Evolutionary conservation across 768 basidiomycete species (phyloP), one percentile per base, ranked within the genome.

Genomic region (Naganishia vaughanmartiniae): DNA sequence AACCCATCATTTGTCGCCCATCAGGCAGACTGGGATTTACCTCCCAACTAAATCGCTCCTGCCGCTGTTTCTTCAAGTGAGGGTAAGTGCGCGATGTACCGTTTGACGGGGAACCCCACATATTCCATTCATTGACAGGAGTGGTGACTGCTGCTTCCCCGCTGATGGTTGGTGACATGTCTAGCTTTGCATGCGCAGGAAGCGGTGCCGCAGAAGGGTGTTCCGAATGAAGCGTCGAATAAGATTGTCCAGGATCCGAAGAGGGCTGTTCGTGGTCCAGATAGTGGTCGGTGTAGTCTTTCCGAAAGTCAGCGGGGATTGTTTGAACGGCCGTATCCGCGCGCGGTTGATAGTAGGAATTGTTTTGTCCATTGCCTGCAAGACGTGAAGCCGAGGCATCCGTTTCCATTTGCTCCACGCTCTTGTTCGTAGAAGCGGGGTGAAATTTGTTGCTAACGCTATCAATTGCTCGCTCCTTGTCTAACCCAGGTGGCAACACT

Each of bases 1-100:
- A 69, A 15, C 68, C 68, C 68, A 69, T 69, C 31, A 69, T 21
- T 39, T 60, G 31, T 24, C 54, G 56, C 4, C 68, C 68, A 24
- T 69, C 68, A 15, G 42, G 33, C 28, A 69, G 11, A 26, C 68
- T 58, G 1, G 68, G 68, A 30, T 69, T 69, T 9, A 34, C 45
- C 17, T 60, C 68, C 68, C 68, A 63, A 31, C 45, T 63, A 46
- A 69, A 69, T 1, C 26, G 56, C 14, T n/a, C 46, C 30, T 45
- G 46, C 2, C 68, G 55, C 12, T 63, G 45, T 15, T 14, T 19
- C 19, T 54, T 58, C 7, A 28, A n/a, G 9, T 45, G 26, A 17
- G 56, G 68, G 24, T 53, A 69, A 1, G 21, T 30, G 33, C 60
- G 2, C 14, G 4, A 7, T 7, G 57, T 21, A 5, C 39, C 24